Conservation (phyloP, 148 eudicot genomes). For the Silene latifolia region DNA sequence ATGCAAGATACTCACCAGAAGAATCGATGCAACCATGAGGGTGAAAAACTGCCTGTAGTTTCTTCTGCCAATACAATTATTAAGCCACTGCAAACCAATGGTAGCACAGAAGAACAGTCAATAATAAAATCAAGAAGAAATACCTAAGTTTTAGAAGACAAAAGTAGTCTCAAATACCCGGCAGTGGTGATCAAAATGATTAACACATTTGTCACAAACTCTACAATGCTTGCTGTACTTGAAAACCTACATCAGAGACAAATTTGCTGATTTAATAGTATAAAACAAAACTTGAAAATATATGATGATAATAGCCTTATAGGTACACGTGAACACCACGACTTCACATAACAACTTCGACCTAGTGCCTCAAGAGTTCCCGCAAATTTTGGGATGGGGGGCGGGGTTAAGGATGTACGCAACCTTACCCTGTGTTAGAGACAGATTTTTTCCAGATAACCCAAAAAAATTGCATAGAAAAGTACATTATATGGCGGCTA, state of each 20-base stretch:
- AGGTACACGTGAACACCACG: background rate
- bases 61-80: conserved; percentile 62
- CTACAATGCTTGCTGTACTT: conserved; percentile 99
- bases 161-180: conserved; percentile 54
- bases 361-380: too few relatives aligned
- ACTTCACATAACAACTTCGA: background rate
- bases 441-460: too few relatives aligned
- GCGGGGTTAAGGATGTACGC: too few relatives aligned
- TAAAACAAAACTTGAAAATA: background rate
- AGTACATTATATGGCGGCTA: too few relatives aligned
- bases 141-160: conserved; percentile 5
- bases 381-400: too few relatives aligned
- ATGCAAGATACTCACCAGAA: conserved; percentile 60
- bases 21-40: conserved; percentile 87
- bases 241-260: conserved; percentile 62
- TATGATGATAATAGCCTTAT: background rate
- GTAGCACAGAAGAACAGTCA: conserved; percentile 5
- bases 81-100: conserved; percentile 52
- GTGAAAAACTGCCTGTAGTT: conserved; percentile 91
- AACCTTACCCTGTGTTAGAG: too few relatives aligned
- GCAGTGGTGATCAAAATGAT: conserved; percentile 95
- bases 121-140: background rate
- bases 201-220: conserved; percentile 98
- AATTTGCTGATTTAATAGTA: background rate
- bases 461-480: too few relatives aligned